phyloP scores from a whole-genome alignment of 2,329 filamentous ascomycete species.

The Clarireedia monteithiana region DNA sequence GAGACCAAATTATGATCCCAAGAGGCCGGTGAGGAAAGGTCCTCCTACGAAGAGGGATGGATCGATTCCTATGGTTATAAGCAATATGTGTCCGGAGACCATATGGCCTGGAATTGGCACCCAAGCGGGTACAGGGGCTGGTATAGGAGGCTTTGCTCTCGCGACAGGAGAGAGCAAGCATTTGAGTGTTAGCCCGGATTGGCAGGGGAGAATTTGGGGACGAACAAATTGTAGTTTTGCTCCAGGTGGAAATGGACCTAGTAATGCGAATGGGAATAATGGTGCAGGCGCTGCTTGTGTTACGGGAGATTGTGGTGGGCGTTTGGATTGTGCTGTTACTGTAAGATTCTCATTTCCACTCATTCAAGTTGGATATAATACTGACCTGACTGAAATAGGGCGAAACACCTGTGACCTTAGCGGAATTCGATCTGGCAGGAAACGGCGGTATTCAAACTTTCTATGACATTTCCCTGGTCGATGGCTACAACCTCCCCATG shows the following conservation, averaged over 20 bases:
- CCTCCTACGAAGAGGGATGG: constrained; percentile 30
- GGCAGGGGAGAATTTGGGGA: constrained; percentile 78
- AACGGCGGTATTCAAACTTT: constrained; percentile 59
- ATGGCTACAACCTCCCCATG: constrained; percentile 75
- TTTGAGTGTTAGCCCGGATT: constrained; percentile 62
- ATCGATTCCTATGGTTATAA: constrained; percentile 53
- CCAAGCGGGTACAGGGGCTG: constrained; percentile 61
- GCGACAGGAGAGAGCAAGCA: constrained; percentile 47
- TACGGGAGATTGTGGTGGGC: constrained; percentile 70
- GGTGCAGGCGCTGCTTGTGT: constrained; percentile 51
- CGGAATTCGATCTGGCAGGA: constrained; percentile 71
- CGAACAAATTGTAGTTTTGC: constrained; percentile 78
- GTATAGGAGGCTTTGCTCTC: constrained; percentile 61
- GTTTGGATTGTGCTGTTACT: constrained; percentile 59
- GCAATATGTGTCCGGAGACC: constrained; percentile 62
- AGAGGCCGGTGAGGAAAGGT: constrained; percentile 20
- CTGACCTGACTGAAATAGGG: constrained; percentile 41
- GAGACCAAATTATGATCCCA: constrained; percentile 8
- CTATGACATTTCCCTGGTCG: constrained; percentile 79
- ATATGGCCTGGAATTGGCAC: constrained; percentile 73
- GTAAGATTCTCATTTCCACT: constrained; percentile 38
- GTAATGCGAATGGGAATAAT: constrained; percentile 33
- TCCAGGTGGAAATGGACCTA: constrained; percentile 48
- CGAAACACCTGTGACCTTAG: constrained; percentile 65
- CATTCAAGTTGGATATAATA: no score